Evolutionary conservation across 1,284 basidiomycete genomes (phyloP).

Genomic region (Grifola frondosa): DNA sequence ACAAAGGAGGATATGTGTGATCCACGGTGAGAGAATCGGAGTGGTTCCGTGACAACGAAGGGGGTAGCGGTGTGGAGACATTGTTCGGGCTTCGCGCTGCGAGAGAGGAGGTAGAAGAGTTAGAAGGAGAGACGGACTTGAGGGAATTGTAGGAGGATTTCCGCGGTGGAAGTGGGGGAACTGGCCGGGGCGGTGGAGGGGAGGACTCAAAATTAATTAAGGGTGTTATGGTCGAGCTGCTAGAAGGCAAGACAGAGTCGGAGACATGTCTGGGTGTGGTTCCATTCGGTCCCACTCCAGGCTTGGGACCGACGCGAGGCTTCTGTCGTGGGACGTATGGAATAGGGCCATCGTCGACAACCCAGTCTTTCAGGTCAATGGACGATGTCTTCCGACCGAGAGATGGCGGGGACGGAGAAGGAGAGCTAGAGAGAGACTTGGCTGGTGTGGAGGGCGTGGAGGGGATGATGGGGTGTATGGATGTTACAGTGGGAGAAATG

Average conservation of each 20-base stretch:
- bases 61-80: conserved; percentile 5
- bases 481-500: conserved; percentile 42
- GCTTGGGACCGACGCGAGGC: conserved; percentile 16
- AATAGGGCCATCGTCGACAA: conserved; percentile 58
- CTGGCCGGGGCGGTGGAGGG: conserved; percentile 26
- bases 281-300: conserved; percentile 11
- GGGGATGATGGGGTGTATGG: conserved; percentile 24
- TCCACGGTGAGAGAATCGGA: conserved; percentile 49
- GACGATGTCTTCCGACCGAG: conserved; percentile 60
- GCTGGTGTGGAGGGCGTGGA: conserved; percentile 30
- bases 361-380: conserved; percentile 74
- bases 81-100: conserved; percentile 21
- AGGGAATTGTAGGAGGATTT: conserved; percentile 54
- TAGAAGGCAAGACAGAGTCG: conserved; percentile 14
- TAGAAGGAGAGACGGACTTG: conserved; percentile 42
- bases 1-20: conserved; percentile 55
- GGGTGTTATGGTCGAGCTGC: conserved; percentile 31
- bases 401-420: conserved; percentile 54
- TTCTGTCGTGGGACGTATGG: conserved; percentile 30
- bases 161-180: conserved; percentile 65
- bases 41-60: conserved; percentile 3
- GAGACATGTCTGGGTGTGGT: conserved; percentile 24
- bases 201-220: conserved; percentile 57
- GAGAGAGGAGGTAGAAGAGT: conserved; percentile 26
- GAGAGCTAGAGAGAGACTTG: conserved; percentile 32